These are phyloP conservation scores for Tylopilus plumbeoviolaceoides DNA, from an alignment of 768 basidiomycete species.

Conservation along the genomic window DNA sequence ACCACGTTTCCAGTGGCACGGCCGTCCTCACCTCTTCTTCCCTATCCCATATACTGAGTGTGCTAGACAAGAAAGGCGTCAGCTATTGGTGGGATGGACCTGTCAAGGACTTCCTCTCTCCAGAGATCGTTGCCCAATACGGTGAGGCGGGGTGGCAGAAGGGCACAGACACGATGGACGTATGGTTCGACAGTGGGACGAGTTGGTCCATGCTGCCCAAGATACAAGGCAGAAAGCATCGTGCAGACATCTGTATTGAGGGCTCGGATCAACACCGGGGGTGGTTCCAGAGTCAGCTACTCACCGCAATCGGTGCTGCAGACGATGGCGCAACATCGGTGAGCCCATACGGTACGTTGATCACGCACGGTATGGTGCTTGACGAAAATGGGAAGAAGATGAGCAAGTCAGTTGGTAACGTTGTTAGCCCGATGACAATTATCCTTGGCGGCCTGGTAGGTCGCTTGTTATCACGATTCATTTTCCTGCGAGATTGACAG, in stretches of 20 bases:
- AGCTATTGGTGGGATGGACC: conserved; percentile 93
- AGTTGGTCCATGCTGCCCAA: conserved; percentile 79
- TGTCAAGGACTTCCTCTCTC: conserved; percentile 75
- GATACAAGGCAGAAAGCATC: conserved; percentile 37
- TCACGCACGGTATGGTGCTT: conserved; percentile 97
- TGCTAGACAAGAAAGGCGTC: conserved; percentile 70
- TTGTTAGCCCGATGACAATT: conserved; percentile 78
- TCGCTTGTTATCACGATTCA: conserved; percentile 2
- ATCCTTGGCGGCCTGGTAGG: conserved; percentile 73
- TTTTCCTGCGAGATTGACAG: neutral
- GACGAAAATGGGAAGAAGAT: conserved; percentile 89
- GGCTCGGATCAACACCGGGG: conserved; percentile 97
- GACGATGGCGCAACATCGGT: conserved; percentile 14
- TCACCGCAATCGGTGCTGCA: conserved; percentile 64
- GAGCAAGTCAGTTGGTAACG: conserved; percentile 96
- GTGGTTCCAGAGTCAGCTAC: conserved; percentile 95
- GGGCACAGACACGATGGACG: conserved; percentile 95
- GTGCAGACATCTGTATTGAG: conserved; percentile 88
- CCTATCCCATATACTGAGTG: conserved; percentile 68
- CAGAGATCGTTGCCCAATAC: conserved; percentile 48
- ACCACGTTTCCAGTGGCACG: conserved; percentile 57
- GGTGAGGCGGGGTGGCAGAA: conserved; percentile 56
- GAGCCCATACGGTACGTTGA: conserved; percentile 70
- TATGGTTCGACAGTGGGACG: conserved; percentile 98
- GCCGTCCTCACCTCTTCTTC: conserved; percentile 62